Conservation (phyloP, 805 yeast genomes). For the Komagataella pastoris region DNA sequence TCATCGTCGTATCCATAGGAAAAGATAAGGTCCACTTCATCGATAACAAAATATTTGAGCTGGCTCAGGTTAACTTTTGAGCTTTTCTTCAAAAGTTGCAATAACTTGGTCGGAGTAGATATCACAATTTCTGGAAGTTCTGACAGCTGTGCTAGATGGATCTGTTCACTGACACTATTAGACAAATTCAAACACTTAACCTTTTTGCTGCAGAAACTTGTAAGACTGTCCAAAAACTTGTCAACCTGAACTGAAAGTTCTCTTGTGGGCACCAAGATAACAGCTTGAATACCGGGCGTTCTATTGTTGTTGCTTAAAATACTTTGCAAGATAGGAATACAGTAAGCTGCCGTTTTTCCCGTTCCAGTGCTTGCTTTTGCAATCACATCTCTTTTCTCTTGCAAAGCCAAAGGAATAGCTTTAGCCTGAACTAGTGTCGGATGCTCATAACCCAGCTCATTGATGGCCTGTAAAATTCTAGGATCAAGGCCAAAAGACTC, state of each 20-base stretch:
- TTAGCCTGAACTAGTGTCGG: slow-evolving; percentile 88
- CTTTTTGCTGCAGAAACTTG: slow-evolving; percentile 55
- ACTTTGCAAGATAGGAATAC: slow-evolving; percentile 75
- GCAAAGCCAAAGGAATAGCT: slow-evolving; percentile 85
- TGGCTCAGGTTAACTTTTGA: slow-evolving; percentile 28
- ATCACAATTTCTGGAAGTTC: slow-evolving; percentile 73
- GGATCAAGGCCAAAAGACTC: slow-evolving; percentile 72
- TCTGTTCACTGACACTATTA: slow-evolving; percentile 46
- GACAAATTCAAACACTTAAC: slow-evolving; percentile 54
- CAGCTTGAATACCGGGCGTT: slow-evolving; percentile 29
- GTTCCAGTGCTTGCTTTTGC: slow-evolving; percentile 95
- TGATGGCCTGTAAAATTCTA: slow-evolving; percentile 72
- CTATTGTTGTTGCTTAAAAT: slow-evolving; percentile 31
- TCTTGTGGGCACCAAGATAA: slow-evolving; percentile 84
- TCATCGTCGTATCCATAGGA: slow-evolving; percentile 90
- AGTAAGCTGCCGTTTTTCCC: slow-evolving; percentile 88
- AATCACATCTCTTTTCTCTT: slow-evolving; percentile 81
- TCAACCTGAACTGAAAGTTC: slow-evolving; percentile 83
- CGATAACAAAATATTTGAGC: slow-evolving; percentile 68
- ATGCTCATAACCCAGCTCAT: slow-evolving; percentile 62
- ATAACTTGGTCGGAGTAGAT: slow-evolving; percentile 76
- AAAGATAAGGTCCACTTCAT: slow-evolving; percentile 86
- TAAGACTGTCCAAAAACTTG: slow-evolving; percentile 53
- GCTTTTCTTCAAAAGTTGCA: slow-evolving; percentile 35
- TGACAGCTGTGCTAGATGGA: slow-evolving; percentile 53